Percentiles rank a stretch among this genome's conserved stretches.
Evolutionary conservation across 1,284 basidiomycete species (phyloP).

Genomic region (Polyporus tsugae): DNA sequence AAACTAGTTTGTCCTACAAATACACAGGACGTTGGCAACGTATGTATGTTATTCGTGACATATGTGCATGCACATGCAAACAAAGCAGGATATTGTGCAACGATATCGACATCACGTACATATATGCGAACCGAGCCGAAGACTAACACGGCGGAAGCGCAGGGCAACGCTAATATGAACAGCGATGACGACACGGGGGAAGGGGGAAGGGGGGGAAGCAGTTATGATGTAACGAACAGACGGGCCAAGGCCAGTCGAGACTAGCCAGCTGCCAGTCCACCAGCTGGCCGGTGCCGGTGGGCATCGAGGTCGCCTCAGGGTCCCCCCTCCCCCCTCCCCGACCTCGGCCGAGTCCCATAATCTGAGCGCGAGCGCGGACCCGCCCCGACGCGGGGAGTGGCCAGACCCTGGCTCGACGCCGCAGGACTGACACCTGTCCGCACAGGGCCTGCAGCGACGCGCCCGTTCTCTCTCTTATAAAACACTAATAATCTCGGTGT

Average conservation of each 20-base stretch:
- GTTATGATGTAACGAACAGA: neutral
- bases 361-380: neutral
- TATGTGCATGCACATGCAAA: neutral
- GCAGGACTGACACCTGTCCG: slow-evolving; percentile 11
- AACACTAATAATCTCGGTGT: neutral
- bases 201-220: neutral
- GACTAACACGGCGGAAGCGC: neutral
- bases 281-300: neutral
- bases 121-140: slow-evolving; percentile 3
- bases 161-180: neutral
- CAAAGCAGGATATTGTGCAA: neutral
- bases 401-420: slow-evolving; percentile 1
- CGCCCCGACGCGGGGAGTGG: neutral
- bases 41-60: neutral
- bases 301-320: neutral
- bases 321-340: neutral
- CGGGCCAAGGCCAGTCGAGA: slow-evolving; percentile 1
- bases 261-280: neutral
- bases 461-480: neutral
- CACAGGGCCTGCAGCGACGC: slow-evolving; percentile 20
- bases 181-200: neutral
- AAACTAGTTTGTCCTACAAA: neutral
- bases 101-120: neutral
- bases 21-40: neutral
- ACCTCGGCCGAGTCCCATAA: slow-evolving; percentile 2